These are phyloP conservation scores for Podila verticillata DNA, from an alignment of 192 early-diverging fungal genomes.

Conservation along the genomic window DNA sequence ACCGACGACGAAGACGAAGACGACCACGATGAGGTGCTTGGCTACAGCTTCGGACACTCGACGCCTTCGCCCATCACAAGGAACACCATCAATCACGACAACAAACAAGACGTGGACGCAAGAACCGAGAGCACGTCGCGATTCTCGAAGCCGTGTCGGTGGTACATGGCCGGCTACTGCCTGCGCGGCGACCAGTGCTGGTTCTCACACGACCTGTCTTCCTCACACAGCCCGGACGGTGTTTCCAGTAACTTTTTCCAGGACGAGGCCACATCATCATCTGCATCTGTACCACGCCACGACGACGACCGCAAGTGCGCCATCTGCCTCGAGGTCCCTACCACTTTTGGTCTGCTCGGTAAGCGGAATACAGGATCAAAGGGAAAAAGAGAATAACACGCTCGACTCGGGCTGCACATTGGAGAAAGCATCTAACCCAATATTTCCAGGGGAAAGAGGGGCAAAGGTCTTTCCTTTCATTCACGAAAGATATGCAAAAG, in stretches of 20 bases:
- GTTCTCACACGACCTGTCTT: slow-evolving; percentile 41
- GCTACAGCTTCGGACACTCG: not conserved
- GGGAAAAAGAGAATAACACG: not conserved
- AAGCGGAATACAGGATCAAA: not conserved
- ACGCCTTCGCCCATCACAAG: too few relatives aligned
- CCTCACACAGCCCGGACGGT: not conserved
- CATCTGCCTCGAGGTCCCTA: slow-evolving; percentile 39
- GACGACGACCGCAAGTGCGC: slow-evolving; percentile 33
- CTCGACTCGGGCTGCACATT: not conserved
- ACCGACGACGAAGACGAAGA: not conserved
- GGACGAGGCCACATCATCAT: not conserved
- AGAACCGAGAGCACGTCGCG: too few relatives aligned
- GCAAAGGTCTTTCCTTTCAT: too few relatives aligned
- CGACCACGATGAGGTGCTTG: not conserved
- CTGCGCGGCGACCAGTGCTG: slow-evolving; percentile 40
- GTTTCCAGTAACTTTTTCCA: slow-evolving; percentile 4
- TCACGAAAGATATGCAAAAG: too few relatives aligned
- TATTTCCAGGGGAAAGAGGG: too few relatives aligned
- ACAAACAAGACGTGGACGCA: not conserved
- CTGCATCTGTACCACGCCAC: not conserved
- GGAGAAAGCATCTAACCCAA: too few relatives aligned
- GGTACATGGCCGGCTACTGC: slow-evolving; percentile 49
- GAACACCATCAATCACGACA: not conserved
- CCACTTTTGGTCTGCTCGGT: slow-evolving; percentile 45
- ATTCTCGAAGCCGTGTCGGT: slow-evolving; percentile 20